Evolutionary conservation across 352 stramenopile genomes (phyloP).

Genomic region (Phytophthora aleatoria): DNA sequence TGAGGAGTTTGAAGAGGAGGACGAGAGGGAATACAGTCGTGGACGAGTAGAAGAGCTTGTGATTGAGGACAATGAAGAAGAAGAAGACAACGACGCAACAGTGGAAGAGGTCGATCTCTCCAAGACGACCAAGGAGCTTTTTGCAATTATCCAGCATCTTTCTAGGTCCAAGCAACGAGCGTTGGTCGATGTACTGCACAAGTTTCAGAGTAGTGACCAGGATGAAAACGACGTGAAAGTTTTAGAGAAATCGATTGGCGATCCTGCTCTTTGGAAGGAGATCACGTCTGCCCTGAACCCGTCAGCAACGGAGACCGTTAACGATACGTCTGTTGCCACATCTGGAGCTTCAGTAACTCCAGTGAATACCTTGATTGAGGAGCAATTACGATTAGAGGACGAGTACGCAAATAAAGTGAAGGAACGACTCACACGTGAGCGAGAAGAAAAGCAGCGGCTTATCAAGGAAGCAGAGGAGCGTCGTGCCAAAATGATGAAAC

Average conservation of each 20-base stretch:
- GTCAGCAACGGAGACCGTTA: not conserved
- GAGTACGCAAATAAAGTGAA: constrained; percentile 62
- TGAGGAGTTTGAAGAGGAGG: constrained; percentile 77
- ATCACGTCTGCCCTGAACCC: constrained; percentile 46
- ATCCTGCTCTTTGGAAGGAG: constrained; percentile 80
- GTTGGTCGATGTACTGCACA: constrained; percentile 62
- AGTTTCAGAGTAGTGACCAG: constrained; percentile 64
- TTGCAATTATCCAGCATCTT: constrained; percentile 72
- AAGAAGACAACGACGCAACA: constrained; percentile 13
- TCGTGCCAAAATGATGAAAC: constrained; percentile 57
- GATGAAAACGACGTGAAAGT: constrained; percentile 54
- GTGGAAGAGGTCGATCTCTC: constrained; percentile 29
- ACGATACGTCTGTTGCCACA: not conserved
- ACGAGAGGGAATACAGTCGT: not conserved
- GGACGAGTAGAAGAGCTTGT: constrained; percentile 27
- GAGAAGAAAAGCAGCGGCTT: constrained; percentile 53
- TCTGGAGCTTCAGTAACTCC: constrained; percentile 3
- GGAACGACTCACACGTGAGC: constrained; percentile 44
- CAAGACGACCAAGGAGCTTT: constrained; percentile 61
- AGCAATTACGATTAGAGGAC: constrained; percentile 70
- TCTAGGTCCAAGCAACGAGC: constrained; percentile 68
- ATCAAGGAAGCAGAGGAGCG: constrained; percentile 58
- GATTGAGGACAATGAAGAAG: constrained; percentile 31
- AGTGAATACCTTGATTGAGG: constrained; percentile 53
- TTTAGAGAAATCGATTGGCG: constrained; percentile 65